phyloP scores from a whole-genome alignment of 2,329 filamentous ascomycete species.

The Trichophyton simii region DNA sequence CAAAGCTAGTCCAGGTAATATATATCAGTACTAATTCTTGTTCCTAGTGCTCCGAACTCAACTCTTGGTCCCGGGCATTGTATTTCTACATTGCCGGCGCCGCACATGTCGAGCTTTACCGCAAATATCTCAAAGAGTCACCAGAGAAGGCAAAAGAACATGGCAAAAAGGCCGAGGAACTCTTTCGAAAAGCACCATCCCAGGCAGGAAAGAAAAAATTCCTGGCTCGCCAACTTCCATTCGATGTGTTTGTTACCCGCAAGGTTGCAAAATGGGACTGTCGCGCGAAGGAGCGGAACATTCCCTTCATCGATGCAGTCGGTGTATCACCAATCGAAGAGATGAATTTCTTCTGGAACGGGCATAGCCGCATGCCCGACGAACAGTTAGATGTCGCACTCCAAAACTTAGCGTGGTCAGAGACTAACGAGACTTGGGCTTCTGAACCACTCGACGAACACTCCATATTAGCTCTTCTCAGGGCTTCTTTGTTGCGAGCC shows the following conservation, averaged over 20 bases:
- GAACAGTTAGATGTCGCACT: conserved; percentile 53
- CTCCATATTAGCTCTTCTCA: conserved; percentile 54
- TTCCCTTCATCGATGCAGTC: conserved; percentile 65
- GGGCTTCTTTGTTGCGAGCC: conserved; percentile 53
- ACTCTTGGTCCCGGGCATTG: conserved; percentile 79
- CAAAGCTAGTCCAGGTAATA: neutral
- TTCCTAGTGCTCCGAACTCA: conserved; percentile 56
- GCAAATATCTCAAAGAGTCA: conserved; percentile 30
- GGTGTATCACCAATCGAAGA: conserved; percentile 72
- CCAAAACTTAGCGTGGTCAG: conserved; percentile 53
- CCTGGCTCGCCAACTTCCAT: conserved; percentile 77
- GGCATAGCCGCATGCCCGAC: conserved; percentile 63
- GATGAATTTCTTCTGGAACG: conserved; percentile 92
- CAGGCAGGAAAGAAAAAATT: conserved; percentile 77
- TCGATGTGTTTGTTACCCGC: conserved; percentile 71
- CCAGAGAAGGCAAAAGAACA: conserved; percentile 40
- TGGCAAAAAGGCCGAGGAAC: conserved; percentile 54
- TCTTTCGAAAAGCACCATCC: conserved; percentile 57
- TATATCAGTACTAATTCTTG: neutral
- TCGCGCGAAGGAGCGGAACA: conserved; percentile 52
- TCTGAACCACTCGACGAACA: conserved; percentile 46
- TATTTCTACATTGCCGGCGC: conserved; percentile 82
- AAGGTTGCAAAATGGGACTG: conserved; percentile 85
- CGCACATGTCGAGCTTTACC: conserved; percentile 70
- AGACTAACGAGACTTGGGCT: conserved; percentile 45